Evolutionary conservation across 2,329 filamentous ascomycete genomes (phyloP).

Genomic region (Fonsecaea multimorphosa): DNA sequence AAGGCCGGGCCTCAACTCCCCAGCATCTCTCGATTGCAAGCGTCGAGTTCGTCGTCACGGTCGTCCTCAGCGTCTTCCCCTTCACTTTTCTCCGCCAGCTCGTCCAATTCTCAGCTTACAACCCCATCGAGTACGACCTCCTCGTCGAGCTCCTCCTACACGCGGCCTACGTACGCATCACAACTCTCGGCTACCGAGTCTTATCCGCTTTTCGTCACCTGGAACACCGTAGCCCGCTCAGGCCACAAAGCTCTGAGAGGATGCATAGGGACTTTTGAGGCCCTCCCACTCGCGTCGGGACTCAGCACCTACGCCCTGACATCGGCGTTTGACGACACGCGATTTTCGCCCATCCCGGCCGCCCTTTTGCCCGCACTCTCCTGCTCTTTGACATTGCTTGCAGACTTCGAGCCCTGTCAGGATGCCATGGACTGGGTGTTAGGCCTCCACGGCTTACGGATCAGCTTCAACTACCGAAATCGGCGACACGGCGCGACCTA

Average conservation of each 20-base stretch:
- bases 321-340: slow-evolving; percentile 71
- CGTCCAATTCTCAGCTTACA: slow-evolving; percentile 51
- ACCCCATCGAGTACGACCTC: slow-evolving; percentile 57
- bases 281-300: slow-evolving; percentile 73
- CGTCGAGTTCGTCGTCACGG: slow-evolving; percentile 37
- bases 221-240: slow-evolving; percentile 74
- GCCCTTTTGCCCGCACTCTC: slow-evolving; percentile 56
- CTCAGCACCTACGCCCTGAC: slow-evolving; percentile 82
- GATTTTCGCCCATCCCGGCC: slow-evolving; percentile 63
- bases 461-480: slow-evolving; percentile 72
- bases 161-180: slow-evolving; percentile 49
- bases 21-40: slow-evolving; percentile 42
- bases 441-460: slow-evolving; percentile 83
- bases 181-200: slow-evolving; percentile 49
- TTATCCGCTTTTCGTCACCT: slow-evolving; percentile 89
- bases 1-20: slow-evolving; percentile 36
- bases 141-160: slow-evolving; percentile 53
- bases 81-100: slow-evolving; percentile 50
- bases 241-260: slow-evolving; percentile 76
- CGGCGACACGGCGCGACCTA: slow-evolving; percentile 85
- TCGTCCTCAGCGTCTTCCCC: slow-evolving; percentile 49
- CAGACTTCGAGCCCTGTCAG: slow-evolving; percentile 77
- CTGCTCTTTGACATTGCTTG: slow-evolving; percentile 78
- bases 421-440: slow-evolving; percentile 84
- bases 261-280: slow-evolving; percentile 94